Evolutionary conservation across 139 green algal genomes (phyloP).

Genomic region (Zygnema cylindricum): DNA sequence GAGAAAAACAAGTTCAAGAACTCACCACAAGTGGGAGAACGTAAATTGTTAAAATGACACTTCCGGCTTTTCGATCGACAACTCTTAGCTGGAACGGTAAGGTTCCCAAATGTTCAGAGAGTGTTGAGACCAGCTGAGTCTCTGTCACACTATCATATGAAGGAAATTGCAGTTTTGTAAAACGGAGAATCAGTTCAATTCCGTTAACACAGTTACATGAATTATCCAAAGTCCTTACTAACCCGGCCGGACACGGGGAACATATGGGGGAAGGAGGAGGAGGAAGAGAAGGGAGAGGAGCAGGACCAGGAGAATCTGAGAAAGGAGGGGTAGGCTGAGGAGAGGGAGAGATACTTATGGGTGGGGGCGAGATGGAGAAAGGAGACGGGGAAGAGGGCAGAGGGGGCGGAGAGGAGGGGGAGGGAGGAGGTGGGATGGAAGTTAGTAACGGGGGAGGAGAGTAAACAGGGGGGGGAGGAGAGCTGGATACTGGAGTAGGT

Average conservation of each 20-base stretch:
- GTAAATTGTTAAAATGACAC: constrained; percentile 36
- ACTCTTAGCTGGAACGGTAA: constrained; percentile 19
- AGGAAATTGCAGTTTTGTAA: constrained; percentile 21
- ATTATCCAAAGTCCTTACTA: not conserved
- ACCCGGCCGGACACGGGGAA: not conserved
- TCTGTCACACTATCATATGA: constrained; percentile 24
- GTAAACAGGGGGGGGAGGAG: not conserved
- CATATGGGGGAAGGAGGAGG: constrained; percentile 6
- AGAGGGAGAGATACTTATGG: not conserved
- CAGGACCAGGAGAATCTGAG: no score
- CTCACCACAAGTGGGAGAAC: constrained; percentile 23
- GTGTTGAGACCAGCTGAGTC: not conserved
- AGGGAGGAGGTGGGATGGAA: not conserved
- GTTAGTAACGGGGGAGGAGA: not conserved
- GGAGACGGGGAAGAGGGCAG: not conserved
- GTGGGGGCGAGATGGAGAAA: not conserved
- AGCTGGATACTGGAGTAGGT: not conserved
- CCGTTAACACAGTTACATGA: constrained; percentile 31
- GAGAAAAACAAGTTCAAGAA: not conserved
- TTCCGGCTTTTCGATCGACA: constrained; percentile 8
- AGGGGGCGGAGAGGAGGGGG: not conserved
- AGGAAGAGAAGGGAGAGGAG: not conserved
- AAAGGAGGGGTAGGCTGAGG: not conserved
- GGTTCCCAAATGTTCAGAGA: constrained; percentile 16
- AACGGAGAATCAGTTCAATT: constrained; percentile 17